Percentiles rank a stretch among this genome's conserved stretches.
phyloP scores from a whole-genome alignment of 2,329 filamentous ascomycete species.

The Aspergillus vadensis region DNA sequence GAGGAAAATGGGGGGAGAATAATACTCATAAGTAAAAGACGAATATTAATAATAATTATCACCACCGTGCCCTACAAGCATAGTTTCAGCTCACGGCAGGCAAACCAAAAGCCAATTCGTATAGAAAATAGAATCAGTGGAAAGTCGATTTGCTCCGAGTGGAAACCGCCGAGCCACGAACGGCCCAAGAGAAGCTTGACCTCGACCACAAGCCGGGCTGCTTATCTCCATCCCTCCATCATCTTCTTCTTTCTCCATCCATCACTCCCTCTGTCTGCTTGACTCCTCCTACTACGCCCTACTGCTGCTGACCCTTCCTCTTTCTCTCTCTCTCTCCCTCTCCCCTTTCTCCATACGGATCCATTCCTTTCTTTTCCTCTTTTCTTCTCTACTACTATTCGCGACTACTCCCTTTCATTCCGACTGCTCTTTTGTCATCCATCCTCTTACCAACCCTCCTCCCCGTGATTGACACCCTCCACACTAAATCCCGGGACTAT shows the following conservation, averaged over 20 bases:
- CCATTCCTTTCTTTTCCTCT: too few species aligned
- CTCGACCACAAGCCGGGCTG: conserved; percentile 26
- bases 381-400: too few species aligned
- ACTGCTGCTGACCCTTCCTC: background rate
- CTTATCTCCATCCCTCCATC: conserved; percentile 30
- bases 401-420: background rate
- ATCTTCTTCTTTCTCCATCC: conserved; percentile 46
- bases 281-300: background rate
- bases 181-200: conserved; percentile 40
- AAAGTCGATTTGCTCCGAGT: background rate
- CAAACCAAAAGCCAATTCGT: too few species aligned
- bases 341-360: background rate
- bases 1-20: conserved; percentile 1
- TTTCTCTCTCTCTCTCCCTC: background rate
- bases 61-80: background rate
- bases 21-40: conserved; percentile 2
- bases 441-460: background rate
- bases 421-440: background rate
- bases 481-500: background rate
- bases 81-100: too few species aligned
- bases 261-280: conserved; percentile 55
- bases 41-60: conserved; percentile 8
- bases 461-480: background rate
- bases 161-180: conserved; percentile 25
- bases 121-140: background rate